Conservation (phyloP, 2,329 filamentous ascomycete genomes). For the Hyphodiscus sp. region DNA sequence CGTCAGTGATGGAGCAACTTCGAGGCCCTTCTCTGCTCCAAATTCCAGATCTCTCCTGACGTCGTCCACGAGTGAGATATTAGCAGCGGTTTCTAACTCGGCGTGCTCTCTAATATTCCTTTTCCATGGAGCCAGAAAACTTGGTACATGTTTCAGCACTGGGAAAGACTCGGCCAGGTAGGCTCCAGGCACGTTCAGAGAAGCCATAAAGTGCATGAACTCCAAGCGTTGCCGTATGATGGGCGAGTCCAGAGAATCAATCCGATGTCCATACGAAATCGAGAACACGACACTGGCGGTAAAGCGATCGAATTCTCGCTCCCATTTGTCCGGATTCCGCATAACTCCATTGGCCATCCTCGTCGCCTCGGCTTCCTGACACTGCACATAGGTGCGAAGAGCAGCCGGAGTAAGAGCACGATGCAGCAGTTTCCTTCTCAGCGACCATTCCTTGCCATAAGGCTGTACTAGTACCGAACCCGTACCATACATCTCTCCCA, state of each 20-base stretch:
- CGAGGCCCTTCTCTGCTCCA: conserved; percentile 18
- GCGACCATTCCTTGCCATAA: conserved; percentile 41
- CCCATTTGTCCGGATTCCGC: conserved; percentile 34
- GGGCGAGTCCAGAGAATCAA: conserved; percentile 40
- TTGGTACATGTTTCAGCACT: conserved; percentile 28
- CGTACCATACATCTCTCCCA: conserved; percentile 36
- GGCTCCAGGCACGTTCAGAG: conserved; percentile 36
- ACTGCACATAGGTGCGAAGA: conserved; percentile 38
- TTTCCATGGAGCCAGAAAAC: conserved; percentile 26
- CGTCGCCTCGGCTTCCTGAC: conserved; percentile 43
- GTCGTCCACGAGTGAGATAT: conserved; percentile 26
- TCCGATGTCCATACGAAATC: conserved; percentile 44
- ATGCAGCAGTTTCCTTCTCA: conserved; percentile 36
- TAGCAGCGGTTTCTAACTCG: conserved; percentile 16
- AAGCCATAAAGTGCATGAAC: conserved; percentile 42
- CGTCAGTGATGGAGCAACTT: conserved; percentile 31
- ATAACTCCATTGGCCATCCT: conserved; percentile 39
- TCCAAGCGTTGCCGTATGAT: conserved; percentile 41
- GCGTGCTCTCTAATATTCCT: conserved; percentile 15
- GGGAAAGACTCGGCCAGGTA: conserved; percentile 33
- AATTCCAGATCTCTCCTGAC: conserved; percentile 23
- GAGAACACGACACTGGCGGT: conserved; percentile 44
- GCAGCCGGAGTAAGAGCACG: conserved; percentile 39
- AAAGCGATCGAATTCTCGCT: conserved; percentile 41
- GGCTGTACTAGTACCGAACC: conserved; percentile 42